Conservation (phyloP, 495 filamentous ascomycete genomes). For the Neurospora sp. region DNA sequence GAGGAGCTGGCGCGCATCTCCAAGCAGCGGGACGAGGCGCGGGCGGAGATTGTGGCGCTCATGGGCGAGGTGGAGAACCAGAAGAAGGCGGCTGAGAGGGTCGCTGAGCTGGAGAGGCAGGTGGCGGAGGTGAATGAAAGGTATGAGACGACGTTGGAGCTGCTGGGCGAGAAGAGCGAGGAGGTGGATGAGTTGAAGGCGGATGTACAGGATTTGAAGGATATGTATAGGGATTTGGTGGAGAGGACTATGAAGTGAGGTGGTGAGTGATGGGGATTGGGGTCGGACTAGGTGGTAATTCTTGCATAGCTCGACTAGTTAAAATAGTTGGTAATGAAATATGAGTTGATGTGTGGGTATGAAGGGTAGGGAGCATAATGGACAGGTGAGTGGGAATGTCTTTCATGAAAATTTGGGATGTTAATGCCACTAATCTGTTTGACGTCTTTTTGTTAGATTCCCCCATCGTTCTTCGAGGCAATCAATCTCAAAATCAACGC, state of each 20-base stretch:
- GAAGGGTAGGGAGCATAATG: not conserved
- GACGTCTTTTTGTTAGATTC: not conserved
- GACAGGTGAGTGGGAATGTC: not conserved
- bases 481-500: not conserved
- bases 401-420: not conserved
- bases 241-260: conserved; percentile 60
- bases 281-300: not conserved
- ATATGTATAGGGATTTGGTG: conserved; percentile 86
- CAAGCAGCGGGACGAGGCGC: conserved; percentile 77
- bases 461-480: not conserved
- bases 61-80: conserved; percentile 77
- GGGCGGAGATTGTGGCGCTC: conserved; percentile 77
- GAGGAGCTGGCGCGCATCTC: conserved; percentile 76
- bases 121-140: conserved; percentile 54
- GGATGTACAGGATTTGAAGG: conserved; percentile 87
- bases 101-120: conserved; percentile 56
- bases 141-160: conserved; percentile 84
- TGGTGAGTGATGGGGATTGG: not conserved
- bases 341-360: not conserved
- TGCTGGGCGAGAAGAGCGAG: conserved; percentile 96
- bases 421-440: not conserved
- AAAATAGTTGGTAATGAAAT: not conserved
- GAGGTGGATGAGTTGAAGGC: conserved; percentile 78
- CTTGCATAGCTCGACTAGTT: not conserved
- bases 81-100: conserved; percentile 45